Percentiles rank a stretch among this genome's conserved stretches.
phyloP scores from a whole-genome alignment of 1,139 yeast species.

The Lodderomyces beijingensis region DNA sequence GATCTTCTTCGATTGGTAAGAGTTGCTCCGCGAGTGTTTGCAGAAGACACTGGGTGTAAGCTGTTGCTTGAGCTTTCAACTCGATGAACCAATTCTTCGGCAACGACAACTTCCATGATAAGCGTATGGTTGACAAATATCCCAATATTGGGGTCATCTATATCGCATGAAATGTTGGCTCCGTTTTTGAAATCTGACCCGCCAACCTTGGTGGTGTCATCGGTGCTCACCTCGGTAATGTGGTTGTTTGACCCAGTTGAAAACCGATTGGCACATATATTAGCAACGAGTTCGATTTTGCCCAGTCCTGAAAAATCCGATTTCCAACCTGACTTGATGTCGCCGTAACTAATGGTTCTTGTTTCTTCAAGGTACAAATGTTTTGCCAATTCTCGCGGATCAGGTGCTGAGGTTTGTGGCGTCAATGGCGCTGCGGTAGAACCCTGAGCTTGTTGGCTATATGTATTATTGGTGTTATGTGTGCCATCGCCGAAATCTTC shows the following conservation, averaged over 20 bases:
- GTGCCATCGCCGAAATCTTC: conserved; percentile 23
- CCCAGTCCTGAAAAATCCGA: conserved; percentile 80
- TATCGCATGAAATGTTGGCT: conserved; percentile 71
- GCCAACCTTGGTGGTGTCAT: conserved; percentile 19
- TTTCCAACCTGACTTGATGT: conserved; percentile 89
- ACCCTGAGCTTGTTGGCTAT: not conserved
- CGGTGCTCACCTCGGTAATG: conserved; percentile 24
- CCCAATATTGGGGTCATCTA: conserved; percentile 79
- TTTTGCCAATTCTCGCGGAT: conserved; percentile 14
- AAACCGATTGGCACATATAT: conserved; percentile 52
- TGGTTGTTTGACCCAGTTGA: conserved; percentile 49
- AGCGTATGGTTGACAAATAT: conserved; percentile 69
- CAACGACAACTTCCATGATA: conserved; percentile 84
- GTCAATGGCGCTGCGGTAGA: conserved; percentile 2
- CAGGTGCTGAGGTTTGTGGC: conserved; percentile 7
- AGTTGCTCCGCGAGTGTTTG: conserved; percentile 7
- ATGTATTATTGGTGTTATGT: not conserved
- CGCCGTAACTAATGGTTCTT: conserved; percentile 72
- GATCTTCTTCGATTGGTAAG: conserved; percentile 2
- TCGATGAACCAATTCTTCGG: conserved; percentile 69
- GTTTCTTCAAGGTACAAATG: conserved; percentile 65
- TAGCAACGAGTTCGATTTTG: conserved; percentile 70
- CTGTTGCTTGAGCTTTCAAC: conserved; percentile 18
- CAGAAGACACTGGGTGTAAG: conserved; percentile 24
- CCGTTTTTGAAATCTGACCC: conserved; percentile 16